phyloP scores from a whole-genome alignment of 768 basidiomycete genomes.

The Leccinum uliginosum region DNA sequence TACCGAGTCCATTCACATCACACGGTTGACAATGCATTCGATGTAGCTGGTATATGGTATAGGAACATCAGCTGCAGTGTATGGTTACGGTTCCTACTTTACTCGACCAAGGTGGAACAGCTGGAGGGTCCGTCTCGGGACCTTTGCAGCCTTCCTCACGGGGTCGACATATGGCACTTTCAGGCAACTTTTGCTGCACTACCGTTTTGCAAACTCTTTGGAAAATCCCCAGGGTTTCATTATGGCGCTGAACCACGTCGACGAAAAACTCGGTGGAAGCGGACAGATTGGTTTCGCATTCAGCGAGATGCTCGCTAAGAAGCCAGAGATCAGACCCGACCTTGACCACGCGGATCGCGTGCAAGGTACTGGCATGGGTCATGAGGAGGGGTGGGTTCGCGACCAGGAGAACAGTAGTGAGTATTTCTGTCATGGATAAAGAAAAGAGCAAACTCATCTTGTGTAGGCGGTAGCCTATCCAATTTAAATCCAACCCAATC shows the following conservation, averaged over 20 bases:
- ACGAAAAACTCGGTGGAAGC: slow-evolving; percentile 29
- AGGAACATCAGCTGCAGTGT: slow-evolving; percentile 22
- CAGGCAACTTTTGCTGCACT: slow-evolving; percentile 27
- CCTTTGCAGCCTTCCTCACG: slow-evolving; percentile 20
- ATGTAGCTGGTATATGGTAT: slow-evolving; percentile 20
- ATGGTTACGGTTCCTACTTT: slow-evolving; percentile 23
- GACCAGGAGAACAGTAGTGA: slow-evolving; percentile 12
- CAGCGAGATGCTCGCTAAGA: slow-evolving; percentile 20
- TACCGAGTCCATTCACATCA: slow-evolving; percentile 4
- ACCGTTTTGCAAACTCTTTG: slow-evolving; percentile 28
- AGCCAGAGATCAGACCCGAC: slow-evolving; percentile 7
- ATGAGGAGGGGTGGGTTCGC: slow-evolving; percentile 18
- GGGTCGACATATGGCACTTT: slow-evolving; percentile 34
- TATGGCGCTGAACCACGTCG: slow-evolving; percentile 27
- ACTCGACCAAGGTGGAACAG: slow-evolving; percentile 27
- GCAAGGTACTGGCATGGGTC: slow-evolving; percentile 3
- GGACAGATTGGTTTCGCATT: slow-evolving; percentile 27
- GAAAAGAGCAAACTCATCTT: neutral
- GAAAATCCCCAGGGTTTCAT: slow-evolving; percentile 30
- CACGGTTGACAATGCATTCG: slow-evolving; percentile 2
- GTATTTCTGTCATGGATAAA: neutral
- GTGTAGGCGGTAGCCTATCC: slow-evolving; percentile 4
- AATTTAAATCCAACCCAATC: slow-evolving; percentile 9
- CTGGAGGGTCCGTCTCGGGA: slow-evolving; percentile 23
- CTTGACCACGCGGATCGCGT: neutral